Evolutionary conservation across 805 yeast genomes (phyloP), one percentile per base, ranked within the genome.

Genomic region (Starmerella apicola): DNA sequence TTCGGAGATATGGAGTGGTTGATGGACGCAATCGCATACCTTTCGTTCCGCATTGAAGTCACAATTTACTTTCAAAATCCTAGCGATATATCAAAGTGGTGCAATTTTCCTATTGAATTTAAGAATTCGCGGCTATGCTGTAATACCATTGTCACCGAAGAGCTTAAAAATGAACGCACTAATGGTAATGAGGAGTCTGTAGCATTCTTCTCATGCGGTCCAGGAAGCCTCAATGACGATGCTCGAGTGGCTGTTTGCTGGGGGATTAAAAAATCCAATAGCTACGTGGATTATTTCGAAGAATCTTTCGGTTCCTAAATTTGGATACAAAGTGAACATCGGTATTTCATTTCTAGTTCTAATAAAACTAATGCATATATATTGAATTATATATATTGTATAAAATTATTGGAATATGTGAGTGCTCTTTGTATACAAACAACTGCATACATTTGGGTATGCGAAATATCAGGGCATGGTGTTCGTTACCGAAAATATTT

Each of bases 121-220:
- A n/a, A 28, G 7, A 16, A 29, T 16, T 15, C 10, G 20, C 37
- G 42, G 3, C 28, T 43, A n/a, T 10, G 4, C 19, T 43, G 47
- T 18, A 5, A 5, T 2, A 29, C 26, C 7, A 16, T 36, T 13
- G 24, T 43, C 17, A 22, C 17, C 9, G 9, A 17, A n/a, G 42
- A 36, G n/a, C n/a, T 28, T 10, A n/a, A n/a, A n/a, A n/a, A n/a
- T n/a, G n/a, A n/a, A n/a, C n/a, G n/a, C n/a, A n/a, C n/a, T n/a
- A n/a, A n/a, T n/a, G n/a, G n/a, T n/a, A n/a, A n/a, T n/a, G 22
- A 16, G 5, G 32, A 30, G 32, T 15, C 32, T 30, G 22, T 39
- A 1, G 51, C 51, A 2, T 38, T 51, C 1, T 20, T 44, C 5
- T 45, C 44, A 9, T 51, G 54, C 21, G 54, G 54, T 3, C 53